phyloP scores from a whole-genome alignment of 192 early-diverging fungal genomes.

The Phlyctochytrium planicorne region DNA sequence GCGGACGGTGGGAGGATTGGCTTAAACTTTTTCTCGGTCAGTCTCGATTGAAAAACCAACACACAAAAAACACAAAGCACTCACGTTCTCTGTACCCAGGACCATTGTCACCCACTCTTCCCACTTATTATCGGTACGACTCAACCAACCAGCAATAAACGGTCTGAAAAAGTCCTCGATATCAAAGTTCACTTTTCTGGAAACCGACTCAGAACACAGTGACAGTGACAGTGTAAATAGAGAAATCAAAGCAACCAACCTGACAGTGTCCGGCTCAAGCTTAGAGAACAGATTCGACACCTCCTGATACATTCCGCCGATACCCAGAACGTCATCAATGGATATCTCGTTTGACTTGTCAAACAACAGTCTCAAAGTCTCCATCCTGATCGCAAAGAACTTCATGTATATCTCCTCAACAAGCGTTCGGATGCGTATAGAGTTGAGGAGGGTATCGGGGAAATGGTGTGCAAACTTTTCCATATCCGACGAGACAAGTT shows the following conservation, averaged over 20 bases:
- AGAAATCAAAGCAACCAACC: too few relatives aligned
- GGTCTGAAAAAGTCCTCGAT: slow-evolving; percentile 71
- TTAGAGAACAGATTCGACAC: slow-evolving; percentile 14
- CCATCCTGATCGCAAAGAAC: slow-evolving; percentile 31
- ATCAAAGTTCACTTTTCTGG: slow-evolving; percentile 53
- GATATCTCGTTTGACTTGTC: slow-evolving; percentile 38
- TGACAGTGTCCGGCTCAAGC: slow-evolving; percentile 2
- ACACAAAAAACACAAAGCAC: too few relatives aligned
- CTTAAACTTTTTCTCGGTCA: slow-evolving; percentile 40
- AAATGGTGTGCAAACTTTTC: slow-evolving; percentile 28
- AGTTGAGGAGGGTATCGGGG: slow-evolving; percentile 24
- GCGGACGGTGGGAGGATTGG: slow-evolving; percentile 42
- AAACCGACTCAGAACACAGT: not conserved
- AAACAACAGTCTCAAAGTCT: slow-evolving; percentile 28
- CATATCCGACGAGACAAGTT: slow-evolving; percentile 8
- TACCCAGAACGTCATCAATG: slow-evolving; percentile 21
- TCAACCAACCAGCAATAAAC: slow-evolving; percentile 66
- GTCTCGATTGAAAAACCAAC: too few relatives aligned
- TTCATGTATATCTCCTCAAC: slow-evolving; percentile 46
- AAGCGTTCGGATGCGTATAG: slow-evolving; percentile 15
- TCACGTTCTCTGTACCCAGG: slow-evolving; percentile 64
- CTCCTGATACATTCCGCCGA: slow-evolving; percentile 11
- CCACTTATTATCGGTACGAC: slow-evolving; percentile 59
- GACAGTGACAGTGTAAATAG: too few relatives aligned
- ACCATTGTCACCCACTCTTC: slow-evolving; percentile 69